Evolutionary conservation across 768 basidiomycete genomes (phyloP), one percentile per base, ranked within the genome.

Genomic region (Galerina marginata): DNA sequence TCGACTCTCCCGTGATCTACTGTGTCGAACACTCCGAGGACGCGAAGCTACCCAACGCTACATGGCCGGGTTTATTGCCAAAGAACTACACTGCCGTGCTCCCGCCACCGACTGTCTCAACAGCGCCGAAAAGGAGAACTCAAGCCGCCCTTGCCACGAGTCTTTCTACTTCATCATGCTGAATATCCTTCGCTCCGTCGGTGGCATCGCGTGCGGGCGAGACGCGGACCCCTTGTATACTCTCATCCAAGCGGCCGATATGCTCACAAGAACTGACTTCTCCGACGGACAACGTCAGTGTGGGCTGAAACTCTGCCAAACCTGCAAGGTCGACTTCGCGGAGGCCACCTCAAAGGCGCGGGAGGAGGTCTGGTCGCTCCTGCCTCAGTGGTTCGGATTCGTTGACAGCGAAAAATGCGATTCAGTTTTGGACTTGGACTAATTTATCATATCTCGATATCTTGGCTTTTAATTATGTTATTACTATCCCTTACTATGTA

Each of bases 161-260:
- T 88, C 89, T 12, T 90, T 89, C 73, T 89, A 91, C 73, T 90
- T 86, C 70, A 85, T 92, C 75, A 84, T 84, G 77, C 82, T 92
- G 58, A 91, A 92, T 71, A 75, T 88, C 33, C 74, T 91, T 43
- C 85, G 90, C 57, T 82, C 86, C 20, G 82, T 92, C 45, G 86
- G 88, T 0, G 91, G 91, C 0, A 86, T 92, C 58, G 83, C 89
- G 0, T 80, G 79, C 56, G 90, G 90, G 48, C 80, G 91, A 25
- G 90, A 92, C 66, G 90, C 86, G 3, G 91, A 92, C 67, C 87
- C 89, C 53, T 72, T 92, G 23, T 90, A 81, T 67, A 89, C 89
- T 56, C 81, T 92, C 45, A 66, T 77, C 4, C 90, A 91, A 72
- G 86, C 86, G 14, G 77, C 80, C 55, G 89, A 89, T 66, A 91